Conservation (phyloP, 1,139 yeast species). For the Saccharomycopsis phalli region DNA sequence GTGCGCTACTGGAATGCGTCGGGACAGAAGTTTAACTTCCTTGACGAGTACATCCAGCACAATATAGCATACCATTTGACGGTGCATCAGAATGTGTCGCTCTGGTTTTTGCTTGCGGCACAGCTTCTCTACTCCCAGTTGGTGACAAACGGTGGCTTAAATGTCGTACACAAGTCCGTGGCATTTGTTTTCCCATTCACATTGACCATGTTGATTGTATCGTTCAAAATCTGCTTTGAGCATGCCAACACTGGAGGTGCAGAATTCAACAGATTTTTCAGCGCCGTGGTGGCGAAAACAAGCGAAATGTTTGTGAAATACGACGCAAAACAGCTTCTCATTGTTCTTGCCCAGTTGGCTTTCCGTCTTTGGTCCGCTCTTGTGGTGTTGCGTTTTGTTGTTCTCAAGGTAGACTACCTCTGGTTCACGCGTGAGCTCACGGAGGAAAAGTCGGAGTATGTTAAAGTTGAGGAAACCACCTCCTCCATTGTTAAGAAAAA, state of each 20-base stretch:
- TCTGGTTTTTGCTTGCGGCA: conserved; percentile 42
- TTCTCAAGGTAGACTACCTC: conserved; percentile 16
- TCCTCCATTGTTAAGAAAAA: conserved; percentile 9
- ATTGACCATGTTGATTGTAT: conserved; percentile 35
- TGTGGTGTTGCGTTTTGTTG: conserved; percentile 26
- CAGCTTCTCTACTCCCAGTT: conserved; percentile 26
- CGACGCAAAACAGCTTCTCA: conserved; percentile 10
- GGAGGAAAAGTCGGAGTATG: conserved; percentile 5
- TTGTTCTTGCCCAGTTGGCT: conserved; percentile 18
- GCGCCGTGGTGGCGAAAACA: conserved; percentile 9
- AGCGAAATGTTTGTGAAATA: conserved; percentile 4
- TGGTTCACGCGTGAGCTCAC: conserved; percentile 14
- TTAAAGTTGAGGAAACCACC: conserved; percentile 9
- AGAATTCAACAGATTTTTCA: conserved; percentile 11
- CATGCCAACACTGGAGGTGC: conserved; percentile 20
- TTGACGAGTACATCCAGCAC: conserved; percentile 28
- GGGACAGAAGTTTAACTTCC: conserved; percentile 70
- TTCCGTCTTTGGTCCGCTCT: conserved; percentile 24
- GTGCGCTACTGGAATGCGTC: conserved; percentile 84
- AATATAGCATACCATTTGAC: conserved; percentile 33
- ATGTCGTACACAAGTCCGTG: conserved; percentile 23
- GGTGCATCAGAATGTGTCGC: conserved; percentile 31
- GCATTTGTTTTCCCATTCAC: conserved; percentile 36
- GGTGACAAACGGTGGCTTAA: conserved; percentile 23
- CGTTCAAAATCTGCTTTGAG: conserved; percentile 53